Evolutionary conservation across 768 basidiomycete genomes (phyloP).

Genomic region (Russula brevipes): DNA sequence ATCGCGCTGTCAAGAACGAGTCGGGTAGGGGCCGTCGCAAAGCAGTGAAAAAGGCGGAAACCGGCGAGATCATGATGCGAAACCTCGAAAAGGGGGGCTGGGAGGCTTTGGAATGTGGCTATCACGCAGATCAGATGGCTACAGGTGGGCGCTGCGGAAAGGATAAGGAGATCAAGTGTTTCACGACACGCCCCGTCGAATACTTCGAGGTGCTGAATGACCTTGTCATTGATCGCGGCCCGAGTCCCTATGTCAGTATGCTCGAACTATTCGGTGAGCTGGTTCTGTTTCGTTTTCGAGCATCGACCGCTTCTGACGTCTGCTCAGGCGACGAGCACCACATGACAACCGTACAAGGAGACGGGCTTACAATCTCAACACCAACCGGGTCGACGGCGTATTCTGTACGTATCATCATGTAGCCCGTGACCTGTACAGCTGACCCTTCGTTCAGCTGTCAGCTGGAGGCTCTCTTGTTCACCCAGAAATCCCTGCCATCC

Average conservation of each 20-base stretch:
- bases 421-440: conserved; percentile 17
- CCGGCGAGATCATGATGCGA: conserved; percentile 96
- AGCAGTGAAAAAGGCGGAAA: conserved; percentile 88
- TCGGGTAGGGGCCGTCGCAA: conserved; percentile 52
- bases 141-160: conserved; percentile 45
- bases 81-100: conserved; percentile 87
- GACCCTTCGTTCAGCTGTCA: conserved; percentile 48
- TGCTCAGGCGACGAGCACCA: conserved; percentile 91
- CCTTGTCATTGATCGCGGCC: conserved; percentile 95
- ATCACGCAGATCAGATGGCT: conserved; percentile 42
- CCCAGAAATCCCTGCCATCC: conserved; percentile 92
- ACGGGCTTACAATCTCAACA: conserved; percentile 90
- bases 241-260: conserved; percentile 94
- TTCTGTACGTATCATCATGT: conserved; percentile 55
- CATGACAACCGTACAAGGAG: conserved; percentile 98
- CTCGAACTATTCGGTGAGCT: conserved; percentile 91
- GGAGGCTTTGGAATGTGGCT: conserved; percentile 91
- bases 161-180: conserved; percentile 98
- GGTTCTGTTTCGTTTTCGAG: conserved; percentile 4
- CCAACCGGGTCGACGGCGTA: conserved; percentile 99
- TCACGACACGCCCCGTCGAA: conserved; percentile 89
- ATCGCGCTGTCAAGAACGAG: conserved; percentile 79
- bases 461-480: conserved; percentile 97
- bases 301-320: conserved; percentile 14
- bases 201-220: conserved; percentile 97